Percentiles rank a stretch among this genome's conserved stretches.
Conservation (phyloP, 2,329 filamentous ascomycete species). For the Paraconiothyrium sp. region DNA sequence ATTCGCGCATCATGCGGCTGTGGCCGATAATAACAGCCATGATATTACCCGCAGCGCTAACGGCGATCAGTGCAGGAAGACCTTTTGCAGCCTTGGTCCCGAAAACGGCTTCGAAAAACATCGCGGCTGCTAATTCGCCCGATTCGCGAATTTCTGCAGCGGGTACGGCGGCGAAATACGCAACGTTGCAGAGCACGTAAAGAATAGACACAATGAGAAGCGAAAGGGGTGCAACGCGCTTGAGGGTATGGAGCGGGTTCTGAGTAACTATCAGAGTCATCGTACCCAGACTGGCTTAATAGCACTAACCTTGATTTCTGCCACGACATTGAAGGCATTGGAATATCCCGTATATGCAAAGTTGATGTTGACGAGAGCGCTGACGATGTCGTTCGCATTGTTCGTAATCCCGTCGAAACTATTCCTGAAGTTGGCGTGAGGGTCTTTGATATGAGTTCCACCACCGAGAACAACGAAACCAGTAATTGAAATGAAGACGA, state of each 20-base stretch:
- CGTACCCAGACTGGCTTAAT: too few species aligned
- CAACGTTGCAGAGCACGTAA: slow-evolving; percentile 38
- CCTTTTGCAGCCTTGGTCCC: slow-evolving; percentile 63
- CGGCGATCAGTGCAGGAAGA: slow-evolving; percentile 57
- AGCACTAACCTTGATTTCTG: slow-evolving; percentile 40
- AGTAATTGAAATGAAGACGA: slow-evolving; percentile 61
- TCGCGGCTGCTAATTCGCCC: slow-evolving; percentile 63
- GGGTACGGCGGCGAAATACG: slow-evolving; percentile 39
- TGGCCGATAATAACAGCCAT: slow-evolving; percentile 43
- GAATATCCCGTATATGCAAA: slow-evolving; percentile 43
- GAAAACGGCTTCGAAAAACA: slow-evolving; percentile 70
- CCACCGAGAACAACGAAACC: slow-evolving; percentile 44
- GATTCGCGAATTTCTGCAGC: slow-evolving; percentile 63
- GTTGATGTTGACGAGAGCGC: slow-evolving; percentile 43
- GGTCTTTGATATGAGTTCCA: slow-evolving; percentile 36
- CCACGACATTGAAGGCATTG: slow-evolving; percentile 47
- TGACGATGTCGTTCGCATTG: slow-evolving; percentile 42
- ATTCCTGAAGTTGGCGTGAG: slow-evolving; percentile 37
- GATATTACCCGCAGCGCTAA: slow-evolving; percentile 40
- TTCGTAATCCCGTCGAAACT: slow-evolving; percentile 37
- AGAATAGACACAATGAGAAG: slow-evolving; percentile 59
- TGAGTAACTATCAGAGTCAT: slow-evolving; percentile 32
- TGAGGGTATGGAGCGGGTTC: slow-evolving; percentile 66
- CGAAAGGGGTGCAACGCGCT: slow-evolving; percentile 58
- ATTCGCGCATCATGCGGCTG: slow-evolving; percentile 41